phyloP scores from a whole-genome alignment of 2,329 filamentous ascomycete species.

The Calonectria crousiana region DNA sequence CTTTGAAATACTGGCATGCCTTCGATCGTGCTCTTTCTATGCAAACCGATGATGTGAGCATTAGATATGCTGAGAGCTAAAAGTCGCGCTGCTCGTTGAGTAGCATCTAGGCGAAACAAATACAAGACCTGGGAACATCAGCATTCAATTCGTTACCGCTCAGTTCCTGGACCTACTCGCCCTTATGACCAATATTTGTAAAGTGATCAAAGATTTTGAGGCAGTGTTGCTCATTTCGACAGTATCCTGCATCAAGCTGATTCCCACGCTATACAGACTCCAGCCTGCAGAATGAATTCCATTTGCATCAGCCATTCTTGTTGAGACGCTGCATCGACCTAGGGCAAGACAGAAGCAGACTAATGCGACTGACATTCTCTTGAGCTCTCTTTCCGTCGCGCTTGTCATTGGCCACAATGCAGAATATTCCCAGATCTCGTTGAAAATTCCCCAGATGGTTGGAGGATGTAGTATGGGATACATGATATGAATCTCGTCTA shows the following conservation, averaged over 20 bases:
- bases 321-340: constrained; percentile 31
- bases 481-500: constrained; percentile 32
- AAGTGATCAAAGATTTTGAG: constrained; percentile 29
- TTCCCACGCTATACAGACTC: constrained; percentile 30
- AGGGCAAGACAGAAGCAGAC: constrained; percentile 35
- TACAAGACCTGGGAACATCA: constrained; percentile 24
- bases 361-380: constrained; percentile 29
- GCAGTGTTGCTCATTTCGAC: constrained; percentile 32
- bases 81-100: constrained; percentile 30
- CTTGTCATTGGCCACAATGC: constrained; percentile 19
- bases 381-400: constrained; percentile 18
- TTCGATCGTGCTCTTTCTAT: constrained; percentile 31
- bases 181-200: constrained; percentile 30
- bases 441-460: constrained; percentile 30
- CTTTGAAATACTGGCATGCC: constrained; percentile 27
- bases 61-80: constrained; percentile 26
- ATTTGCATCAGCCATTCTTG: constrained; percentile 30
- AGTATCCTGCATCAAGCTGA: constrained; percentile 26
- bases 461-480: constrained; percentile 31
- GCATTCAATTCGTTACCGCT: neutral
- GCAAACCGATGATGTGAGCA: constrained; percentile 31
- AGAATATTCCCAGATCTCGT: constrained; percentile 33
- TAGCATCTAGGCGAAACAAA: constrained; percentile 34
- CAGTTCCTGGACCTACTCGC: neutral
- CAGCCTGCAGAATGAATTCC: constrained; percentile 33